Evolutionary conservation across 1,284 basidiomycete genomes (phyloP).

Genomic region (Apiotrichum laibachii): DNA sequence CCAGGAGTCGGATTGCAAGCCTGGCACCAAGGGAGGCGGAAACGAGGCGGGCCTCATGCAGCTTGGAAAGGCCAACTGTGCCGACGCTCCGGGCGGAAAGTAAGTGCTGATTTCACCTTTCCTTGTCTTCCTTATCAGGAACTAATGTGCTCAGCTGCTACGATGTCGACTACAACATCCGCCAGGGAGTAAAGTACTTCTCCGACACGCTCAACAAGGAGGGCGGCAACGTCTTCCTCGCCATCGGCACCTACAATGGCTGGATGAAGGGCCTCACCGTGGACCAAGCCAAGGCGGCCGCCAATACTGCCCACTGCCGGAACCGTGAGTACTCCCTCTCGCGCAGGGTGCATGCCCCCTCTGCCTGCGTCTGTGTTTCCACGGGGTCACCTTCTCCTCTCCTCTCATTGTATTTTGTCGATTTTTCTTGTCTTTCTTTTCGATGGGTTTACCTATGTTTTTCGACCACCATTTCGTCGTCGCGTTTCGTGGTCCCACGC

Average conservation of each 20-base stretch:
- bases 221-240: conserved; percentile 60
- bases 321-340: background rate
- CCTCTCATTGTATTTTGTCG: too few relatives aligned
- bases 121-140: background rate
- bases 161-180: conserved; percentile 60
- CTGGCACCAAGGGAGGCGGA: conserved; percentile 64
- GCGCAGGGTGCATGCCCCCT: too few relatives aligned
- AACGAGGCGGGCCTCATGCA: conserved; percentile 85
- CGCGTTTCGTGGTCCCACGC: too few relatives aligned
- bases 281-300: conserved; percentile 40
- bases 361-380: too few relatives aligned
- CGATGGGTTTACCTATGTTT: too few relatives aligned
- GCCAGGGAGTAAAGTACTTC: conserved; percentile 33
- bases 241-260: conserved; percentile 75
- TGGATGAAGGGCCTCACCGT: conserved; percentile 65
- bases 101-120: background rate
- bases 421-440: too few relatives aligned
- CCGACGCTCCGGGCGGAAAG: conserved; percentile 58
- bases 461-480: too few relatives aligned
- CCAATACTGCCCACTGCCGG: background rate
- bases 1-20: conserved; percentile 72
- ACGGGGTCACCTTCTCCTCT: too few relatives aligned
- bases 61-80: conserved; percentile 74
- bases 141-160: conserved; percentile 25
- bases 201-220: conserved; percentile 44